Evolutionary conservation across 2,329 filamentous ascomycete genomes (phyloP).

Genomic region (Metarhizium humberi): DNA sequence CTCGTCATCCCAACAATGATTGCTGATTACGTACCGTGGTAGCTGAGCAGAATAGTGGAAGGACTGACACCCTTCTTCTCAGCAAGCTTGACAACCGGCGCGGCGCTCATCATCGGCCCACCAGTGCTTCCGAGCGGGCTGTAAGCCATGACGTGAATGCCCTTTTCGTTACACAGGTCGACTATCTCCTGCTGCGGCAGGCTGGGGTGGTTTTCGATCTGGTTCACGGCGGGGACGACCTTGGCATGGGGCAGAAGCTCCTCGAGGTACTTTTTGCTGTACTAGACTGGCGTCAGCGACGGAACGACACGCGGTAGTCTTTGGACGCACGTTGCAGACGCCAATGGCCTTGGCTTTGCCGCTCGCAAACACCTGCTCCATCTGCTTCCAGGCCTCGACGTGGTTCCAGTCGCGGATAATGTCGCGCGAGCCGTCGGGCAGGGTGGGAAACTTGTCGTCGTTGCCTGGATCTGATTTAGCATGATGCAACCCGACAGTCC

Average conservation of each 20-base stretch:
- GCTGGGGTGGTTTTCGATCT: slow-evolving; percentile 66
- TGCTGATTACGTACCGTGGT: too few species aligned
- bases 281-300: slow-evolving; percentile 23
- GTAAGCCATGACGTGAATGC: slow-evolving; percentile 66
- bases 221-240: slow-evolving; percentile 57
- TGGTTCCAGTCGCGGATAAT: slow-evolving; percentile 59
- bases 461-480: slow-evolving; percentile 36
- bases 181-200: slow-evolving; percentile 65
- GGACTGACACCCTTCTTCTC: too few species aligned
- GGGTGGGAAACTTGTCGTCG: slow-evolving; percentile 66
- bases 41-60: too few species aligned
- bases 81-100: slow-evolving; percentile 37
- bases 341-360: slow-evolving; percentile 48
- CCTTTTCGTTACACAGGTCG: slow-evolving; percentile 56
- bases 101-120: slow-evolving; percentile 54
- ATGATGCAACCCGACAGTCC: neutral
- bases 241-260: slow-evolving; percentile 39
- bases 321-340: slow-evolving; percentile 40
- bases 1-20: too few species aligned
- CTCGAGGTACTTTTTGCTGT: slow-evolving; percentile 46
- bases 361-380: slow-evolving; percentile 55
- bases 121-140: slow-evolving; percentile 56
- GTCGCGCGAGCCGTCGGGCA: slow-evolving; percentile 64
- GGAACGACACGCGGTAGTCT: neutral
- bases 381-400: slow-evolving; percentile 66